Percentiles rank a stretch among this genome's conserved stretches.
Conservation (phyloP, 139 green algal genomes). For the Eudorina sp. region DNA sequence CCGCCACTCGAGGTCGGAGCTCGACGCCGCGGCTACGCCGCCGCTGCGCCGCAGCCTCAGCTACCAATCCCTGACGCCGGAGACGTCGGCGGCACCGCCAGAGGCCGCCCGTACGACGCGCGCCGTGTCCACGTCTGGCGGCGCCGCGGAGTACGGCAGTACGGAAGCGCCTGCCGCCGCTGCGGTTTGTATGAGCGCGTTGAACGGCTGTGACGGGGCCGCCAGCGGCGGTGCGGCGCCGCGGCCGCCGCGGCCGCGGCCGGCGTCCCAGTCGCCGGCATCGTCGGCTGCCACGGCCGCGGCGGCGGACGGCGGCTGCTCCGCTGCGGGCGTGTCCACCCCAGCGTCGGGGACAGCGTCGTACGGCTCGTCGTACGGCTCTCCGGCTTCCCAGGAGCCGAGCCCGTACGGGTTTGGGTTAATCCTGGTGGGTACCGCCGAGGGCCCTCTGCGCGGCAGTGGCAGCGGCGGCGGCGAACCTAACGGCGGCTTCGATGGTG, state of each 20-base stretch:
- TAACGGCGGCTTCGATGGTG: not conserved
- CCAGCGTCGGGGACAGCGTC: not conserved
- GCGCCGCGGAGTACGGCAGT: not conserved
- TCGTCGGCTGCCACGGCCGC: not conserved
- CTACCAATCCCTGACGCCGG: not conserved
- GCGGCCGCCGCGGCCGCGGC: too few species aligned
- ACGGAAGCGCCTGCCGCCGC: too few species aligned
- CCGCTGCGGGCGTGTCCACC: not conserved
- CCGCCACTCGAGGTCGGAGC: too few species aligned
- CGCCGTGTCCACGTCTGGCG: not conserved
- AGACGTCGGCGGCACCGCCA: not conserved
- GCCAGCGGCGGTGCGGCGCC: too few species aligned
- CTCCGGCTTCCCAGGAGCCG: too few species aligned
- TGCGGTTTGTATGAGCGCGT: too few species aligned
- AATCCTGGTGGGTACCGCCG: too few species aligned
- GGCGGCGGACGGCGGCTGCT: not conserved
- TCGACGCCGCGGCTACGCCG: not conserved
- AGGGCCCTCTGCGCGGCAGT: not conserved
- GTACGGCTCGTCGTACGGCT: not conserved
- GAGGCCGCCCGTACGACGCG: not conserved
- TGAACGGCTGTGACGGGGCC: too few species aligned
- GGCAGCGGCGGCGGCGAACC: not conserved
- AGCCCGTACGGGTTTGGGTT: too few species aligned
- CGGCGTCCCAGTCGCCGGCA: not conserved
- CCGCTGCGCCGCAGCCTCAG: not conserved